phyloP scores from a whole-genome alignment of 1,284 basidiomycete genomes.

The Tilletia setariae region DNA sequence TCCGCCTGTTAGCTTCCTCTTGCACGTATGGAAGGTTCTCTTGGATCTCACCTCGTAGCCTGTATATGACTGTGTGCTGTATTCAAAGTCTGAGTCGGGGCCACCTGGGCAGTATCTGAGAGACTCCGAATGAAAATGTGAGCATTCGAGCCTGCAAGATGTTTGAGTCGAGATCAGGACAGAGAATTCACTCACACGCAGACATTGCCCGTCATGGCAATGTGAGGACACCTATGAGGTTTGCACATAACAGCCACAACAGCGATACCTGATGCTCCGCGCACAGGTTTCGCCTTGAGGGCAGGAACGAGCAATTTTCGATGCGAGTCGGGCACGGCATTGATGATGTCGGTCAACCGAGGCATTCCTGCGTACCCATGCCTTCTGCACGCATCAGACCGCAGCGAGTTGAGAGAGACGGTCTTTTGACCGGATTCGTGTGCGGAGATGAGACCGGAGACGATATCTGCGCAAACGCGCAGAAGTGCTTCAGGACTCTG shows the following conservation, averaged over 20 bases:
- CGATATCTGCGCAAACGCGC: conserved; percentile 89
- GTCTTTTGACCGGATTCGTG: conserved; percentile 63
- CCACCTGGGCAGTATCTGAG: conserved; percentile 88
- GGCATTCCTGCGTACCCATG: conserved; percentile 81
- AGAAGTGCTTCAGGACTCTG: conserved; percentile 81
- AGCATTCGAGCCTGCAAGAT: background rate
- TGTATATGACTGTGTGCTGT: conserved; percentile 93
- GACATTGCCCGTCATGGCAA: conserved; percentile 99
- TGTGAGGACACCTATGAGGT: conserved; percentile 97
- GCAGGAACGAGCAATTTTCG: conserved; percentile 86
- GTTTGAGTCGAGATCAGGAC: background rate
- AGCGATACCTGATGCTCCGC: conserved; percentile 96
- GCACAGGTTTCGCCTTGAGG: conserved; percentile 86
- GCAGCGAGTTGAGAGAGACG: conserved; percentile 82
- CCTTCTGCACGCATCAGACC: conserved; percentile 84
- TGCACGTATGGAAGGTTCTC: too few relatives aligned
- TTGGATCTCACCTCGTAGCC: conserved; percentile 75
- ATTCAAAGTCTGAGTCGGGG: conserved; percentile 99
- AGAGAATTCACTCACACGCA: conserved; percentile 67
- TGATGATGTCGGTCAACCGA: conserved; percentile 93
- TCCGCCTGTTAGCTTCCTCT: too few relatives aligned
- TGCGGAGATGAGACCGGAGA: conserved; percentile 84
- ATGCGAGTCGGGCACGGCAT: conserved; percentile 95
- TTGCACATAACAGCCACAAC: conserved; percentile 99
- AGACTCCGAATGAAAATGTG: background rate